Base-by-base conservation (phyloP, 2,329 filamentous ascomycete species). In the Sporothrix curviconia region DNA sequence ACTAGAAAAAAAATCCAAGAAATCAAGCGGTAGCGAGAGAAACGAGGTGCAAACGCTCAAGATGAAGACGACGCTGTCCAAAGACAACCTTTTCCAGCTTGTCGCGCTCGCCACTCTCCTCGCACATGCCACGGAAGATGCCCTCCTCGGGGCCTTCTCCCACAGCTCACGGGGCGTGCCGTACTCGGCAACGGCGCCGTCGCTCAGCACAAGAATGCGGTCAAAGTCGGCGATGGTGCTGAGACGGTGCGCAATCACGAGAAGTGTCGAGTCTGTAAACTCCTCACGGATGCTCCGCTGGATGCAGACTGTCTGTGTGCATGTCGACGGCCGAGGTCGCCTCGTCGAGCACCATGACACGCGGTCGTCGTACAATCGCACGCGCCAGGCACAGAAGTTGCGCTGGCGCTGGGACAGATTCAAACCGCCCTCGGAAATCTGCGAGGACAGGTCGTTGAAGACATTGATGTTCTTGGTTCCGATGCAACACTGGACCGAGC, bases 321-420 rank as follows among this genome's bases (percentile, higher is more conserved):
- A 90, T 89, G 68, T 91, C 88, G 2, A 92, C 87, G 0, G 88
- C 87, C 3, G 82, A 86, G 0, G 89, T 92, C 0, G 89, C 88
- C 72, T 92, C 88, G 67, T 92, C 88, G 1, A 92, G 78, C 1
- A 92, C 83, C 81, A 92, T 87, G 64, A 92, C 83, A 66, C 87
- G 86, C 3, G 88, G 87, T 0, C 84, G 79, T 0, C 82, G 78
- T 24, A 90, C 83, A 63, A 90, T 89, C 52, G 84, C 87, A 52
- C 84, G 84, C 1, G 87, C 87, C 4, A 90, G 81, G 65, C 86
- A 90, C 37, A 91, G 79, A 0, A 90, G 83, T 69, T 91, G 3
- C 87, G 80, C 69, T 91, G 87, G 28, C 87, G 87, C 67, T 90
- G 87, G 0, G 85, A 89, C 17, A 90, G 76, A 67, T 90, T 91